Base-by-base conservation (phyloP, 331 rosid genomes). In the Quercus lobata region DNA sequence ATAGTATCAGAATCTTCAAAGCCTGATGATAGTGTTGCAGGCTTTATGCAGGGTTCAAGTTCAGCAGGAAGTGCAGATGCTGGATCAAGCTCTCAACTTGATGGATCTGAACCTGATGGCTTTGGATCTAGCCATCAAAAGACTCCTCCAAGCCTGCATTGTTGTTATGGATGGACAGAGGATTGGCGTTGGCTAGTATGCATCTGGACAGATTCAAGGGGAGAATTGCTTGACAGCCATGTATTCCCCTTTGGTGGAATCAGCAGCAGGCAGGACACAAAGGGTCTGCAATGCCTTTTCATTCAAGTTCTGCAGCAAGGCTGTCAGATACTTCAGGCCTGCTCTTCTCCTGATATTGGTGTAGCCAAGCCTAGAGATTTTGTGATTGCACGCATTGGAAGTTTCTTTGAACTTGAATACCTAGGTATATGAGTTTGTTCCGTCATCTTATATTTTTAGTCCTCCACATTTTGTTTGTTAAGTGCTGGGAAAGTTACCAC, bases 131-230 rank as follows among this genome's bases (percentile, higher is more conserved):
- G 80, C 76, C 76, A 74, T 80, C 91, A 81, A 53, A 95, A 89
- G 92, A 75, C 70, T 82, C 75, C 82, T 85, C 90, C 97, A 21
- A 95, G 98, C 87, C 82, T 95, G 30, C 99, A 95, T 84, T 95
- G 99, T 88, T 91, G 97, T 92, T 95, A 95, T 77, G 99, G 99
- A 73, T 95, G 99, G 99, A 93, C 99, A 41, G 99, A 95, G 85
- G 99, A 95, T 76, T 95, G 99, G 99, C 97, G 97, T 58, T 95
- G 99, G 99, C 96, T 95, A 32, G 97, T 95, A 72, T 93, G 99
- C 85, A 90, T 86, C 81, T 95, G 99, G 99, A 95, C 99, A 49
- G 99, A 95, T 86, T 88, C 99, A 46, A 90, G 97, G 80, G 99
- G 99, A 82, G 99, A 95, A 87, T 83, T 95, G 86, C 92, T 95